A percentile compares a stretch with the other conserved stretches of the same genome.
Conservation (phyloP, 495 filamentous ascomycete genomes). For the Trichoderma parareesei region DNA sequence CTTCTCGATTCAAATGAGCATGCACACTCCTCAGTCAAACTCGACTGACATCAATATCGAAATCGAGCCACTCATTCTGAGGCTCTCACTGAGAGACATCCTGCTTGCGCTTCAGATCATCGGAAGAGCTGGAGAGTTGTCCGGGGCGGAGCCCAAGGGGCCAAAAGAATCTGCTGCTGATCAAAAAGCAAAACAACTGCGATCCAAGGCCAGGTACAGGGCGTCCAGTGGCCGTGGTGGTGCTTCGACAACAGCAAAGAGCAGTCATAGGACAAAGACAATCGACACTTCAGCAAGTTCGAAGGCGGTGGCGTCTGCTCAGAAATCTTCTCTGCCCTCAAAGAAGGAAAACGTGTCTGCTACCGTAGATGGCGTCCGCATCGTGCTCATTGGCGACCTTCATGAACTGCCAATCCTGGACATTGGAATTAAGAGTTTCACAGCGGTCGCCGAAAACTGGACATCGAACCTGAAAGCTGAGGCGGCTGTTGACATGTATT, state of each 20-base stretch:
- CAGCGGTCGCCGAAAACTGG: constrained; percentile 79
- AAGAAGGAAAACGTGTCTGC: constrained; percentile 75
- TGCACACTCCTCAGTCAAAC: constrained; percentile 68
- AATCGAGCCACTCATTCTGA: constrained; percentile 84
- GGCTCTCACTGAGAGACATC: constrained; percentile 89
- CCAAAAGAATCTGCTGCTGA: constrained; percentile 28
- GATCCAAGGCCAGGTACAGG: constrained; percentile 49
- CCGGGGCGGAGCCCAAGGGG: constrained; percentile 42
- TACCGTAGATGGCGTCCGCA: constrained; percentile 75
- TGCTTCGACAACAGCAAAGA: not conserved
- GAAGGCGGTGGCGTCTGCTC: constrained; percentile 16
- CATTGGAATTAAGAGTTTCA: constrained; percentile 87
- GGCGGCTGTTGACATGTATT: constrained; percentile 80
- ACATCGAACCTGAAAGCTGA: constrained; percentile 79
- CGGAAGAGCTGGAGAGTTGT: constrained; percentile 85
- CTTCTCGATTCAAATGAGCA: constrained; percentile 81
- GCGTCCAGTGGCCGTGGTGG: constrained; percentile 45
- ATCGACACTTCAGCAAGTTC: constrained; percentile 42
- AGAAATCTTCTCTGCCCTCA: constrained; percentile 12
- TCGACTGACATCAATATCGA: constrained; percentile 76
- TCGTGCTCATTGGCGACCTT: constrained; percentile 89
- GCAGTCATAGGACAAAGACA: constrained; percentile 28
- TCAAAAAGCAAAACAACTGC: constrained; percentile 60
- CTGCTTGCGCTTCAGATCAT: constrained; percentile 89
- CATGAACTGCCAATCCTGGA: constrained; percentile 93